phyloP scores from a whole-genome alignment of 1,139 yeast genomes.

The Debaryomyces udenii region DNA sequence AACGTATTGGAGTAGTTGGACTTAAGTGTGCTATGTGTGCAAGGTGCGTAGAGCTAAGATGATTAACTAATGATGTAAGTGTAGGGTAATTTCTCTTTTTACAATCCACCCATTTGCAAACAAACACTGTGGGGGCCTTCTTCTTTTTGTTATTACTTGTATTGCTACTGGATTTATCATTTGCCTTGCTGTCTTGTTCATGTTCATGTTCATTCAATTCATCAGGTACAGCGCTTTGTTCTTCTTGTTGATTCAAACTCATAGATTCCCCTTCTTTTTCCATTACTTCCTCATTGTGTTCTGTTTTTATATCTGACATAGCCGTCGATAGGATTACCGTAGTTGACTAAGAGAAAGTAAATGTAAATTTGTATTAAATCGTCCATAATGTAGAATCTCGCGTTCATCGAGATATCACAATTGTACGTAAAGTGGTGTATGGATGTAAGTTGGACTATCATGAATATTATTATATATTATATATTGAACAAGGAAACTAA shows the following conservation, averaged over 20 bases:
- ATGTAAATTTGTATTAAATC: no score
- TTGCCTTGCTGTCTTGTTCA: constrained; percentile 1
- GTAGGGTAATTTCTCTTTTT: constrained; percentile 20
- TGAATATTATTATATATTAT: no score
- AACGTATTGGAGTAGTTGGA: constrained; percentile 35
- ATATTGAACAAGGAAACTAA: no score
- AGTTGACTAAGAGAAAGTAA: no score
- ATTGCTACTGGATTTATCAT: constrained; percentile 2
- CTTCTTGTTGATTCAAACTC: constrained; percentile 3
- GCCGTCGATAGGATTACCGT: background rate
- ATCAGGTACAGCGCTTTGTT: background rate
- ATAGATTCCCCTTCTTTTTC: constrained; percentile 1
- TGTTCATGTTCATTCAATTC: constrained; percentile 1
- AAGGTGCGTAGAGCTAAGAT: constrained; percentile 35
- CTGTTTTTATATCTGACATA: constrained; percentile 6
- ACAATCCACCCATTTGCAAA: constrained; percentile 44
- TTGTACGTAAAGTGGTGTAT: no score
- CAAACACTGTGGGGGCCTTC: constrained; percentile 16
- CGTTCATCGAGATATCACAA: no score
- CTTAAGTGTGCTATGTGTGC: constrained; percentile 25
- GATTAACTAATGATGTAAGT: constrained; percentile 35
- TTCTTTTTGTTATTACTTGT: constrained; percentile 9
- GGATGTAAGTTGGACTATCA: no score
- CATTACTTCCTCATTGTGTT: constrained; percentile 1
- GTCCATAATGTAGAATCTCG: no score